Evolutionary conservation across 2,329 filamentous ascomycete genomes (phyloP).

Genomic region (Xylariomycetidae sp.): DNA sequence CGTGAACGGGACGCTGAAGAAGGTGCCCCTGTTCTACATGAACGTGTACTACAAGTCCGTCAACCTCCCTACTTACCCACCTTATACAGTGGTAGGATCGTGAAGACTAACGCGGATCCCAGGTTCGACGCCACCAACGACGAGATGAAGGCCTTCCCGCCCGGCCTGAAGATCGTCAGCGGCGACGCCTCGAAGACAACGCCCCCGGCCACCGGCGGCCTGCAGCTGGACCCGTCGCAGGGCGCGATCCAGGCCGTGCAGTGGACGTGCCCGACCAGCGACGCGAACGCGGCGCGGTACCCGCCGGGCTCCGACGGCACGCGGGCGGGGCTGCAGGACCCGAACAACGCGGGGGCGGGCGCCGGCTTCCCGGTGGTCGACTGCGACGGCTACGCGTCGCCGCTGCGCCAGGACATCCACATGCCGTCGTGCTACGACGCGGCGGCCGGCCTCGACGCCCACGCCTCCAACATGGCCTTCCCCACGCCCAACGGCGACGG

Average conservation of each 20-base stretch:
- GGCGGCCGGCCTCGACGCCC: conserved; percentile 48
- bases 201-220: conserved; percentile 43
- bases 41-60: conserved; percentile 67
- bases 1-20: conserved; percentile 54
- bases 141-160: conserved; percentile 61
- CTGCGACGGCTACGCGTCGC: conserved; percentile 56
- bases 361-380: conserved; percentile 61
- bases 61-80: too few relatives aligned
- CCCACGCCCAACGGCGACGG: conserved; percentile 41
- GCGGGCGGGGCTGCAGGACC: conserved; percentile 46
- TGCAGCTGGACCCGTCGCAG: conserved; percentile 43
- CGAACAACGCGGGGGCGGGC: conserved; percentile 47
- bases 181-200: conserved; percentile 55
- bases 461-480: conserved; percentile 58
- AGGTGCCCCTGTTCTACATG: conserved; percentile 65
- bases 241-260: conserved; percentile 49
- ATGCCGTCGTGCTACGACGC: conserved; percentile 70
- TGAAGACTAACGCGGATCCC: conserved; percentile 3
- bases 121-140: conserved; percentile 58
- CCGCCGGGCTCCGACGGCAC: conserved; percentile 47
- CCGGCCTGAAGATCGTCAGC: conserved; percentile 63
- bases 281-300: conserved; percentile 42
- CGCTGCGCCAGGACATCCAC: conserved; percentile 58
- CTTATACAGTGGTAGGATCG: not conserved
- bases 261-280: conserved; percentile 51